Base-by-base conservation (phyloP, 2,329 filamentous ascomycete genomes). In the Calonectria hongkongensis region DNA sequence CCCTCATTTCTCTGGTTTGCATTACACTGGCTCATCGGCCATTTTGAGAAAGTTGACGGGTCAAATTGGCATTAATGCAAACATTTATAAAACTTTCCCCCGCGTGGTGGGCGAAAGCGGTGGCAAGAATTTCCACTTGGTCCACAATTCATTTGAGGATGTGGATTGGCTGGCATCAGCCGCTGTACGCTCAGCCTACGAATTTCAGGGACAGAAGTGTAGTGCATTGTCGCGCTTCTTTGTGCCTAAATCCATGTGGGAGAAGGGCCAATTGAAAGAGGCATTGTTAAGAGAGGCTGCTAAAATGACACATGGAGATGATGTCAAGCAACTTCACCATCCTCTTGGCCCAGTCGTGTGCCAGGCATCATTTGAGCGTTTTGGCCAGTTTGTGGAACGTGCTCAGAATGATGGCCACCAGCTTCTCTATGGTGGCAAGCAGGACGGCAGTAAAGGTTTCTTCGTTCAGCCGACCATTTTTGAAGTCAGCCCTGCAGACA, bases 301-400 rank as follows among this genome's bases (percentile, higher is more conserved):
- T 8, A 58, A 58, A 13, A 58, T 58, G 33, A 58, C 54, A 13
- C 54, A 58, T 58, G 54, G 54, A 25, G 54, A 58, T 21, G 54
- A 58, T 58, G 33, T 58, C n/a, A 58, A 58, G n/a, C 54, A 58
- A 4, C 54, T 58, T 41, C 54, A 58, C 13, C 33, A 58, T 2
- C 54, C 54, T 16, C 54, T 58, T 27, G 54, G 54, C 3, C 54
- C 54, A 41, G 33, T 58, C 3, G 21, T 58, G 5, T 58, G 30
- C 6, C n/a, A 39, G n/a, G 54, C 54, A 18, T 39, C 54, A 7
- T 58, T 58, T 7, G 54, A 58, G 21, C 12, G 33, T 12, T 58
- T 58, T 15, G 33, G 33, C 8, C 12, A 58, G 41, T 58, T 58
- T 41, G 54, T 58, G 54, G 21, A 58, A 15, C 33, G 7, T 7